Percentiles rank a stretch among this genome's conserved stretches.
Conservation (phyloP, 164 flowering plant genomes). For the Nelumbo lutea region DNA sequence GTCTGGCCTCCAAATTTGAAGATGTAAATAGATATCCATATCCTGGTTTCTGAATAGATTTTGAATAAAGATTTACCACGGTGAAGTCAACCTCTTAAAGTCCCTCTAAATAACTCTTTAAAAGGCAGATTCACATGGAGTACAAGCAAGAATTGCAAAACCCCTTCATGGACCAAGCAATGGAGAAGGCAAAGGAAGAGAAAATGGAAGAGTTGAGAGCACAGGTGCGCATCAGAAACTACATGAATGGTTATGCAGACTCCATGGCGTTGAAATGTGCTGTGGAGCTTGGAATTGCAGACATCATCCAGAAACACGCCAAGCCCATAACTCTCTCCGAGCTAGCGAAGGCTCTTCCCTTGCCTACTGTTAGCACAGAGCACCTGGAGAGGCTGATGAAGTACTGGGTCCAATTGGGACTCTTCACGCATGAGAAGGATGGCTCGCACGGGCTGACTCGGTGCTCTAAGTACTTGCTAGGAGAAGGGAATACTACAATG, state of each 20-base stretch:
- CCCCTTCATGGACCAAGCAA: not conserved
- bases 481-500: conserved; percentile 11
- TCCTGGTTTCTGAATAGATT: no score
- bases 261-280: conserved; percentile 20
- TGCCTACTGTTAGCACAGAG: conserved; percentile 5
- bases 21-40: no score
- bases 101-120: no score
- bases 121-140: no score
- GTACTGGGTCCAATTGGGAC: conserved; percentile 7
- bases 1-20: no score
- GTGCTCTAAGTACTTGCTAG: conserved; percentile 5
- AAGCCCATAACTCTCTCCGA: conserved; percentile 29
- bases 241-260: conserved; percentile 5
- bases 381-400: conserved; percentile 26
- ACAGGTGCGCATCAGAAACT: conserved; percentile 11
- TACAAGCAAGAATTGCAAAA: no score
- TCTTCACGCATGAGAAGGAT: not conserved
- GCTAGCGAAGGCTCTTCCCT: conserved; percentile 17
- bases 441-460: not conserved
- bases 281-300: conserved; percentile 28
- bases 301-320: conserved; percentile 39
- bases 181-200: not conserved
- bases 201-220: conserved; percentile 1
- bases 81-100: no score
- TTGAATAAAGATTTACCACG: no score